Evolutionary conservation across 306 rosid genomes (phyloP).

Genomic region (Spatholobus suberectus): DNA sequence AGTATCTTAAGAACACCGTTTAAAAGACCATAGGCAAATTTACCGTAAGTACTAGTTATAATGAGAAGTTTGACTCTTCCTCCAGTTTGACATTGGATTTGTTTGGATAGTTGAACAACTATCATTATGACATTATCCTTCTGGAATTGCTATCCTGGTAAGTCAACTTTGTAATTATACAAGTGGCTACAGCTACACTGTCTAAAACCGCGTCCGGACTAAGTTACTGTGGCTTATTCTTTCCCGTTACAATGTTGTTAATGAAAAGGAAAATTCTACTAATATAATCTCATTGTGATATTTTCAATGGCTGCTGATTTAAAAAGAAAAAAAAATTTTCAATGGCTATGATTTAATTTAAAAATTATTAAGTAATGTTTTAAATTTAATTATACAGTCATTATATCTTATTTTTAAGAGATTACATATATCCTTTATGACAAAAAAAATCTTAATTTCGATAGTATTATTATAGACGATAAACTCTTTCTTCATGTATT

Average conservation of each 20-base stretch:
- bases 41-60: background rate
- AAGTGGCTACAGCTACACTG: constrained; percentile 29
- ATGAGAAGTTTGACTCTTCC: background rate
- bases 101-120: background rate
- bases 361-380: too few species aligned
- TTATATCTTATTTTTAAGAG: too few species aligned
- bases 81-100: background rate
- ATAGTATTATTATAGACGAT: too few species aligned
- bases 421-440: too few species aligned
- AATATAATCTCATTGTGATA: too few species aligned
- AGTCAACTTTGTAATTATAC: constrained; percentile 44
- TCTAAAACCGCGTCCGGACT: constrained; percentile 14
- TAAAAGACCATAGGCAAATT: too few species aligned
- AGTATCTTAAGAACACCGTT: too few species aligned
- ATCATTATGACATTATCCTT: constrained; percentile 12
- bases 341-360: background rate
- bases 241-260: background rate
- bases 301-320: too few species aligned
- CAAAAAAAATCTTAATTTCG: too few species aligned
- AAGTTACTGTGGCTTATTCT: background rate
- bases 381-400: too few species aligned
- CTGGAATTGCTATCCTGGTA: constrained; percentile 8
- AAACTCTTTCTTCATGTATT: too few species aligned
- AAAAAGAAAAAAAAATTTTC: too few species aligned
- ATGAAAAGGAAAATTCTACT: background rate